Evolutionary conservation across 2,329 filamentous ascomycete species (phyloP).

Genomic region (Mollisia scopiformis): DNA sequence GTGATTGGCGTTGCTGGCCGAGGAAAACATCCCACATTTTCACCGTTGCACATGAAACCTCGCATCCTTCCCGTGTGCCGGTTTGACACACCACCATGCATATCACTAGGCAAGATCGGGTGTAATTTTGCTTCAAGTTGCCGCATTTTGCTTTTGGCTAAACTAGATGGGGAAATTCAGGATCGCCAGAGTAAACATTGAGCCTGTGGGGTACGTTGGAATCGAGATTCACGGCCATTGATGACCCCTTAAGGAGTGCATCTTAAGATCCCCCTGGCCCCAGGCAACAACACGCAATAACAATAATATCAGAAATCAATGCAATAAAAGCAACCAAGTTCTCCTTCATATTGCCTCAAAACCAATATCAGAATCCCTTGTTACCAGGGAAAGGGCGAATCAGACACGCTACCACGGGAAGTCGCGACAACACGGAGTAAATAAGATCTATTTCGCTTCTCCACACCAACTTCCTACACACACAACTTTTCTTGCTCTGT

Average conservation of each 20-base stretch:
- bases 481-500: conserved; percentile 6
- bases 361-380: conserved; percentile 6
- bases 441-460: conserved; percentile 17
- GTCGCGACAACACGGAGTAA: conserved; percentile 15
- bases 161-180: conserved; percentile 6
- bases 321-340: neutral
- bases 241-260: conserved; percentile 21
- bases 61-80: neutral
- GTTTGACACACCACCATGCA: neutral
- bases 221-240: too few species aligned
- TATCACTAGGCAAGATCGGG: conserved; percentile 4
- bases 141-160: neutral
- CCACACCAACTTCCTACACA: conserved; percentile 2
- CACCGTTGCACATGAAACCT: neutral
- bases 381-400: conserved; percentile 1
- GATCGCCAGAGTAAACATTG: conserved; percentile 11
- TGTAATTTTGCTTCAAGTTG: neutral
- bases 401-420: conserved; percentile 14
- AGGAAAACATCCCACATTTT: neutral
- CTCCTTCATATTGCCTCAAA: conserved; percentile 5
- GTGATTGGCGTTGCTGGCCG: too few species aligned
- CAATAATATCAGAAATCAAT: too few species aligned
- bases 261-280: conserved; percentile 4
- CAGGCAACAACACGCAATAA: neutral
- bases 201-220: neutral